A percentile compares a stretch with the other conserved stretches of the same genome.
phyloP scores from a whole-genome alignment of 2,329 filamentous ascomycete genomes.

The Trichophyton mentagrophytes region DNA sequence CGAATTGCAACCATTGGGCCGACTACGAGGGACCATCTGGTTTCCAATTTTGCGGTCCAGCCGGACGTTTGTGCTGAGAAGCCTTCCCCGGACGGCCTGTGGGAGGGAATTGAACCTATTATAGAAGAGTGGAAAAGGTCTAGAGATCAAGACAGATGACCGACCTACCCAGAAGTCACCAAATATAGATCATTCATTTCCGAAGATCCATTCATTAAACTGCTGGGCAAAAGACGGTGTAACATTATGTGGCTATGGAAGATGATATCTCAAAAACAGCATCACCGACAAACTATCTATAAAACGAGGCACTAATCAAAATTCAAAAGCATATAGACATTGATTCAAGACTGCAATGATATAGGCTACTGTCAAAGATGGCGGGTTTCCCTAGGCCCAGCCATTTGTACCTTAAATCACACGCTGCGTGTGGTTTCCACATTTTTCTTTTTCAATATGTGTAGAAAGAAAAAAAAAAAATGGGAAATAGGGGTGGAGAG shows the following conservation, averaged over 20 bases:
- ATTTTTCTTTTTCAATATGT: neutral
- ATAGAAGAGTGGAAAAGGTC: slow-evolving; percentile 17
- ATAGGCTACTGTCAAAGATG: slow-evolving; percentile 1
- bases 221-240: neutral
- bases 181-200: too few relatives aligned
- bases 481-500: neutral
- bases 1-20: slow-evolving; percentile 82
- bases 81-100: slow-evolving; percentile 70
- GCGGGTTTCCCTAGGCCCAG: neutral
- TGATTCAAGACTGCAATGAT: slow-evolving; percentile 1
- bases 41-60: slow-evolving; percentile 29
- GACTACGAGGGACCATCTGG: slow-evolving; percentile 68
- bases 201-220: too few relatives aligned
- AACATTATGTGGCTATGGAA: neutral
- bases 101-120: slow-evolving; percentile 50
- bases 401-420: neutral
- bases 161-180: neutral
- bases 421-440: neutral
- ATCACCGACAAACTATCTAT: neutral
- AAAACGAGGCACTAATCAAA: neutral
- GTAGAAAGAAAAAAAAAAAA: neutral
- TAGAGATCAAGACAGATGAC: neutral
- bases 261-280: neutral
- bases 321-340: neutral
- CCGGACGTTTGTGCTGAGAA: slow-evolving; percentile 55